phyloP scores from a whole-genome alignment of 257 asterid genomes.

The Fraxinus quadrangulata region DNA sequence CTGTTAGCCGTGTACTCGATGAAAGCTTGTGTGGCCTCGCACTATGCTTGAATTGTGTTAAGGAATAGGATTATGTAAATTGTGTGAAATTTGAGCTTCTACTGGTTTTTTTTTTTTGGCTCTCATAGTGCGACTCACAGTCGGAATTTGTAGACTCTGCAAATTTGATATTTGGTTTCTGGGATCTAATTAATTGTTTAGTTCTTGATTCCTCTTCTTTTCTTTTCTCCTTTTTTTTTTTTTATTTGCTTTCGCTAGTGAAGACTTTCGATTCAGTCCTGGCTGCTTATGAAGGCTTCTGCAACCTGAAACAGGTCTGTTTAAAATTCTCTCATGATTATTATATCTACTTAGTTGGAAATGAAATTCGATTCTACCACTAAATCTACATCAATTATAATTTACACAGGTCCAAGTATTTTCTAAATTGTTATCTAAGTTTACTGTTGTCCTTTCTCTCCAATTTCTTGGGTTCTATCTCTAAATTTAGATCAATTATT shows the following conservation, averaged over 20 bases:
- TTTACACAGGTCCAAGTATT: not conserved
- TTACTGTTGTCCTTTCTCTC: not conserved
- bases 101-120: not conserved
- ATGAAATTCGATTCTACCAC: not conserved
- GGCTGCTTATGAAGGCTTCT: constrained; percentile 87
- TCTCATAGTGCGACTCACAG: not conserved
- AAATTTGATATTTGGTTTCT: constrained; percentile 6
- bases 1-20: not conserved
- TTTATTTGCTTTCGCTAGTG: constrained; percentile 60
- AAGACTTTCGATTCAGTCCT: constrained; percentile 71
- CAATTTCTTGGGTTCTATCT: not conserved
- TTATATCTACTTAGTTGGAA: not conserved
- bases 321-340: constrained; percentile 1
- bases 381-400: not conserved
- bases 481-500: not conserved
- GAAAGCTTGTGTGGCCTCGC: constrained; percentile 19
- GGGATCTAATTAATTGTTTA: not conserved
- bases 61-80: no score
- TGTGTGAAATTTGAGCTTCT: not conserved
- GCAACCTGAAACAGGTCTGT: constrained; percentile 76
- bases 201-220: not conserved
- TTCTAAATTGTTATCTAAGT: not conserved
- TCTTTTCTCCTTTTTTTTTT: not conserved
- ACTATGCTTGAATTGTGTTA: not conserved
- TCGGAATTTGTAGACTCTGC: constrained; percentile 13